These are phyloP conservation scores for Jackrogersella multiformis DNA, from an alignment of 495 filamentous ascomycete genomes.

Conservation along the genomic window DNA sequence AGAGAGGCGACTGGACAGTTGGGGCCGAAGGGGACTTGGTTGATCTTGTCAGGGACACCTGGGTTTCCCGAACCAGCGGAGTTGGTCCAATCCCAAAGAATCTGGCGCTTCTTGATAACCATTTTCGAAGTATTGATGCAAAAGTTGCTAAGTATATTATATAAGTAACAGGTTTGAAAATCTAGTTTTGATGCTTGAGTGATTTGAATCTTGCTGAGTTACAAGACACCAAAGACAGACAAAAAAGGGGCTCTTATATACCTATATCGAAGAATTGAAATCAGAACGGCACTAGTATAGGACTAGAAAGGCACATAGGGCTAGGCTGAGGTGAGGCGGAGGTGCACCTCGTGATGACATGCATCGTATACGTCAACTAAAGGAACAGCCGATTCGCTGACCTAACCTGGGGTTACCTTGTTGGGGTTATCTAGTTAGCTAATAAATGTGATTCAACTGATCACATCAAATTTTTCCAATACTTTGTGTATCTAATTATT, in stretches of 20 bases:
- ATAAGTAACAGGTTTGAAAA: background rate
- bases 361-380: background rate
- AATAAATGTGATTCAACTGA: background rate
- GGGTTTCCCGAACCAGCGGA: conserved; percentile 40
- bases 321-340: conserved; percentile 29
- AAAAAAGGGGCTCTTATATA: conserved; percentile 13
- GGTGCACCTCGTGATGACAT: conserved; percentile 12
- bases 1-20: conserved; percentile 49
- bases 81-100: conserved; percentile 62
- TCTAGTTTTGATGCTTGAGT: background rate
- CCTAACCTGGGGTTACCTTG: no score
- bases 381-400: no score
- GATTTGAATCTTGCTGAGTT: background rate
- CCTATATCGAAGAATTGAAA: background rate
- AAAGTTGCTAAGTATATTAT: background rate
- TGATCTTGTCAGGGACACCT: conserved; percentile 49
- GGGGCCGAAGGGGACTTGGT: conserved; percentile 38
- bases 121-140: conserved; percentile 22
- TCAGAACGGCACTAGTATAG: background rate
- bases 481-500: background rate
- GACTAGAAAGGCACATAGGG: background rate
- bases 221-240: background rate
- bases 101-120: conserved; percentile 52
- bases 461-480: background rate
- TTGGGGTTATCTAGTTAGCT: no score